These are phyloP conservation scores for Sungouiella thailandica DNA, from an alignment of 805 yeast species.

Conservation along the genomic window DNA sequence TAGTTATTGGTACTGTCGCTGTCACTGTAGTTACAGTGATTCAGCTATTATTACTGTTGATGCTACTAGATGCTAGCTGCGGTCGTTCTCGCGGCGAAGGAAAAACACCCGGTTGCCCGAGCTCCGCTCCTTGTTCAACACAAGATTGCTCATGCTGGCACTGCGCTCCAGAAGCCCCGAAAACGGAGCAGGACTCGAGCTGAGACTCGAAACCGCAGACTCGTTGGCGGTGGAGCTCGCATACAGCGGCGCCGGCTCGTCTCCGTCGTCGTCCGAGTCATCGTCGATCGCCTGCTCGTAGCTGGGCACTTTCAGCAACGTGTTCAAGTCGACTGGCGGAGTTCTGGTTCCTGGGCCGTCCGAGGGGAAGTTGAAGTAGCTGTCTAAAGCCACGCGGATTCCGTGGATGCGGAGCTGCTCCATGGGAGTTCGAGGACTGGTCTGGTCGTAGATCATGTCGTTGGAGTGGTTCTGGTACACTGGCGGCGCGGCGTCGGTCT, in stretches of 20 bases:
- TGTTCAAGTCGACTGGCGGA: conserved; percentile 19
- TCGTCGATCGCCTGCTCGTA: conserved; percentile 37
- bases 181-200: conserved; percentile 1
- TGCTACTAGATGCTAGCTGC: no score
- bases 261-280: conserved; percentile 23
- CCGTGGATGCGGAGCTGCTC: conserved; percentile 27
- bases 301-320: conserved; percentile 32
- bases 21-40: no score
- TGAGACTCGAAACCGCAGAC: neutral
- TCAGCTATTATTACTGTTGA: no score
- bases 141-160: conserved; percentile 9
- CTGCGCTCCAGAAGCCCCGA: conserved; percentile 5
- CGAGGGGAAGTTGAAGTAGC: conserved; percentile 30
- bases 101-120: conserved; percentile 2
- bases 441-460: conserved; percentile 35
- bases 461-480: conserved; percentile 34
- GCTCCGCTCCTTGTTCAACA: conserved; percentile 2
- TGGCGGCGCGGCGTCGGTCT: conserved; percentile 38
- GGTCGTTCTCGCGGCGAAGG: neutral
- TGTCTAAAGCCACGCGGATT: conserved; percentile 15
- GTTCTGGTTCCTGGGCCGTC: conserved; percentile 6
- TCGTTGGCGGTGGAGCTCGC: neutral
- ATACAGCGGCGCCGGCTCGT: conserved; percentile 19
- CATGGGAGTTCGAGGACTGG: conserved; percentile 29
- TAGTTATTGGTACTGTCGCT: no score